Base-by-base conservation (phyloP, 768 basidiomycete genomes). In the Pholiota molesta region DNA sequence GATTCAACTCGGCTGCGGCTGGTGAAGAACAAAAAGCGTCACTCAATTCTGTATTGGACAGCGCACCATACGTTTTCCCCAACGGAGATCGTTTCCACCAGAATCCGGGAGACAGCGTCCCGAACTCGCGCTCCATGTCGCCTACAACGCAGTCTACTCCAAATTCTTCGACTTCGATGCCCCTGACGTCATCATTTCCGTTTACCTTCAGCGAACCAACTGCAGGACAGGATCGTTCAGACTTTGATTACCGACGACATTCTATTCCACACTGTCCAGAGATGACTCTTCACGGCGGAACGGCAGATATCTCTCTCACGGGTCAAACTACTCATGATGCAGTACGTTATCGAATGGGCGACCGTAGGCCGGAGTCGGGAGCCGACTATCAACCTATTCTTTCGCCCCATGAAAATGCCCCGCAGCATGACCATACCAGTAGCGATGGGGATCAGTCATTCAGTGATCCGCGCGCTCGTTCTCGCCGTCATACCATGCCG, bases 201-300 rank as follows among this genome's bases (percentile, higher is more conserved):
- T 90, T 90, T 65, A 75, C 83, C 2, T 90, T 88, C 69, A 78
- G 85, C 40, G 87, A 89, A 57, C 77, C 78, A 39, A 60, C 81
- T 53, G 72, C 81, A 55, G 68, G 77, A 42, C 84, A 85, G 62
- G 87, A 90, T 58, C 82, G 86, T 52, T 51, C 83, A 60, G 88
- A 89, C 53, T 89, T 86, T 72, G 86, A 86, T 74, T 90, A 85
- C 69, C 85, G 88, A 67, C 83, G 87, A 62, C 81, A 83, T 64
- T 78, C 83, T 28, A 77, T 75, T 69, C 72, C 79, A 51, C 84
- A 83, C 63, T 75, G 77, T 61, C 76, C 88, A 45, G 87, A 91
- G 62, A 82, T 91, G 52, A 86, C 87, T 10, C 81, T 92, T 37
- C 89, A 91, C 60, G 88, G 88, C 52, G 89, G 89, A 60, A 89